Evolutionary conservation across 805 yeast species (phyloP), one percentile per base, ranked within the genome.

Genomic region (Barnettozyma sp.): DNA sequence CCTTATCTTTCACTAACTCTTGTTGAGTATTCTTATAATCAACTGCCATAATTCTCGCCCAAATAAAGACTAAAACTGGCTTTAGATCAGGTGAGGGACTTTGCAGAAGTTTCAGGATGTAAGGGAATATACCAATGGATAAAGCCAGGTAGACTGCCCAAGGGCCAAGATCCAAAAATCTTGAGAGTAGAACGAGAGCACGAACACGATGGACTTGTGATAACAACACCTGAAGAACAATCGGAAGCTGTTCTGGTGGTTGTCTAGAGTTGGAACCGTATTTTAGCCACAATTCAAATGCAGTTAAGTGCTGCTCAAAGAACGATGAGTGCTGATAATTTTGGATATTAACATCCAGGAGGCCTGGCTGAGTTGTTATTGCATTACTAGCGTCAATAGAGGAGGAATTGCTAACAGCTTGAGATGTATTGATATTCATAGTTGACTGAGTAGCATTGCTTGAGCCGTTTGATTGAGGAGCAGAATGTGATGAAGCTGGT

Each of bases 31-130:
- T 81, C 45, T 76, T 73, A 55, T 82, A 81, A 58, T 90, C 97
- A 17, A 92, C 94, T 3, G 97, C 88, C 92, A 92, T 86, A 16
- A 92, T 86, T 46, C 97, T 70, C 1, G 97, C 95, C 98, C 98
- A 92, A 36, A 92, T 92, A 51, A 90, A 92, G 2, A 92, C 92
- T 39, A 92, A 62, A 4, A 90, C 95, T 0, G 97, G 97, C 50
- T 87, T 87, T 40, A 92, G 66, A 52, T 92, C 97, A 19, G 85
- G 94, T 0, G 97, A 96, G 0, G 97, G 97, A 41, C 94, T 80
- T 55, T 90, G 97, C 22, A 92, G 62, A 16, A 92, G 68, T 49
- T 88, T 86, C 36, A 90, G 65, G 22, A 92, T 95, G 54, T 92
- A 92, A 0, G 97, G 97, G 59, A 90, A 92, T 21, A 92, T 90